A percentile compares a stretch with the other conserved stretches of the same genome.
phyloP scores from a whole-genome alignment of 1,139 yeast genomes.

The Lodderomyces jiufengensis region DNA sequence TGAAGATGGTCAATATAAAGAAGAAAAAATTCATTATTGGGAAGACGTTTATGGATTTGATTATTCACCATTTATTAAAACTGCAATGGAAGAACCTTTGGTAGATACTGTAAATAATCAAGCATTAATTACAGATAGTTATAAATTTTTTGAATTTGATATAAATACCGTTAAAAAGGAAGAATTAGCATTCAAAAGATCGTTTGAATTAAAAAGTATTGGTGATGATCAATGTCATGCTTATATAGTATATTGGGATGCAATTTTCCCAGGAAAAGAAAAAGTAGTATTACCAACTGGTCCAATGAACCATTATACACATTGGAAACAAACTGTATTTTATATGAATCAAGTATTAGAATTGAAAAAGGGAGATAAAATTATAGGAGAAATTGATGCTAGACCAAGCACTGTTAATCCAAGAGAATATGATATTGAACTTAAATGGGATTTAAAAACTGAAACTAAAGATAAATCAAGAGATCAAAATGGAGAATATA shows the following conservation, averaged over 20 bases:
- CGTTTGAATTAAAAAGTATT: conserved; percentile 67
- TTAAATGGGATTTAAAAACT: conserved; percentile 58
- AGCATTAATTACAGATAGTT: conserved; percentile 70
- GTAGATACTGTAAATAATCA: conserved; percentile 88
- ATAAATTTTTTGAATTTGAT: conserved; percentile 76
- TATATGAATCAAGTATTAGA: conserved; percentile 82
- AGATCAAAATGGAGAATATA: conserved; percentile 52
- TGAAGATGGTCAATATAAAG: conserved; percentile 92
- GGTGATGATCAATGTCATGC: conserved; percentile 87
- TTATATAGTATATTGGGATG: conserved; percentile 90
- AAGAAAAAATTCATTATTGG: conserved; percentile 93
- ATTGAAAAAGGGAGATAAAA: conserved; percentile 69
- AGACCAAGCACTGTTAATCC: conserved; percentile 78
- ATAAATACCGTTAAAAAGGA: conserved; percentile 83
- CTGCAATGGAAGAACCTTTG: conserved; percentile 89
- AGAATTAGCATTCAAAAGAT: conserved; percentile 69
- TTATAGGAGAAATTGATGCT: conserved; percentile 69
- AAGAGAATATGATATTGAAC: conserved; percentile 76
- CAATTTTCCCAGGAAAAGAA: conserved; percentile 69
- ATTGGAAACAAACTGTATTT: conserved; percentile 97
- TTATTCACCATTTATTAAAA: conserved; percentile 65
- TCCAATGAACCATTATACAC: conserved; percentile 78
- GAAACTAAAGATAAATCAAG: conserved; percentile 51
- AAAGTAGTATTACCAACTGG: conserved; percentile 73
- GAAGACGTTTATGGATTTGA: conserved; percentile 96